phyloP scores from a whole-genome alignment of 495 filamentous ascomycete genomes.

The Hypoxylon subgilvum region DNA sequence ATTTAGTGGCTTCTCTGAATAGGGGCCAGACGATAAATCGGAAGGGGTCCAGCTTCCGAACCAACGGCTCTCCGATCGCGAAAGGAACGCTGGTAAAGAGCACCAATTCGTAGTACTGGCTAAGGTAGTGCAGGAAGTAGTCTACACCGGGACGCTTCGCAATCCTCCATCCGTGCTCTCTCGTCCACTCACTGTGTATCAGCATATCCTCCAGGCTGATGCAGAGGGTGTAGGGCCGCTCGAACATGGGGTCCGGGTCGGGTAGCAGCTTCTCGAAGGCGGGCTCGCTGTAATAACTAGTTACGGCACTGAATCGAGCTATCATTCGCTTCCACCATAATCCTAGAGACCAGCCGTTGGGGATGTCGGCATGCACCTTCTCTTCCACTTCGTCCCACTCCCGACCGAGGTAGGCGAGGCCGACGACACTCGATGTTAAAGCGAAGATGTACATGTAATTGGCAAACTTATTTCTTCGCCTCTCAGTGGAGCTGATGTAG shows the following conservation, averaged over 20 bases:
- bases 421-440: slow-evolving; percentile 57
- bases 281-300: slow-evolving; percentile 94
- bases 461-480: slow-evolving; percentile 71
- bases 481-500: slow-evolving; percentile 89
- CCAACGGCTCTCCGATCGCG: slow-evolving; percentile 80
- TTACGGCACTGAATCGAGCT: slow-evolving; percentile 72
- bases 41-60: slow-evolving; percentile 94
- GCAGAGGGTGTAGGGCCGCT: slow-evolving; percentile 90
- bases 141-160: slow-evolving; percentile 95
- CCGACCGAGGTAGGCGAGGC: slow-evolving; percentile 70
- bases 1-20: slow-evolving; percentile 91
- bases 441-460: slow-evolving; percentile 67
- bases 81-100: slow-evolving; percentile 88
- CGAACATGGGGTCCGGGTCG: slow-evolving; percentile 79
- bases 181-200: slow-evolving; percentile 90
- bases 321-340: slow-evolving; percentile 79
- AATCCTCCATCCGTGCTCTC: slow-evolving; percentile 92
- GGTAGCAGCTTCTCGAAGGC: slow-evolving; percentile 93
- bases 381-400: slow-evolving; percentile 81
- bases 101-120: slow-evolving; percentile 96
- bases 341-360: slow-evolving; percentile 64
- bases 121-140: slow-evolving; percentile 95
- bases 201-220: slow-evolving; percentile 92
- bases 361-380: slow-evolving; percentile 69
- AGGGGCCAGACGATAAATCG: slow-evolving; percentile 94